phyloP scores from a whole-genome alignment of 805 yeast genomes.

The Clavispora santaluciae region DNA sequence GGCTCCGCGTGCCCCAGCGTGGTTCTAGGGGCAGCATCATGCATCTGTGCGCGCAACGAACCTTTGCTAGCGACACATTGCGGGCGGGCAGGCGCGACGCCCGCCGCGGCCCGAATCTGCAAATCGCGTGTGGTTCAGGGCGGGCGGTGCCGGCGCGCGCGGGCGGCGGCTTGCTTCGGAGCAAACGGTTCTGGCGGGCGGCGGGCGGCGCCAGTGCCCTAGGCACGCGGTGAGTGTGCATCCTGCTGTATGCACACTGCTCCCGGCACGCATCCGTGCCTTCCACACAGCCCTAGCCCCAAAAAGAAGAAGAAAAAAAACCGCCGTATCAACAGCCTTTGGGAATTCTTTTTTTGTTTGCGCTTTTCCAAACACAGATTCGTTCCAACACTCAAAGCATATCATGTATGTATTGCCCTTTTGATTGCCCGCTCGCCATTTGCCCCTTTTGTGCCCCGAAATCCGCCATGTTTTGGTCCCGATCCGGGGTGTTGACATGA shows the following conservation, averaged over 20 bases:
- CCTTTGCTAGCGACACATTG: no score
- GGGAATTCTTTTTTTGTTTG: not conserved
- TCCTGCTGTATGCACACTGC: not conserved
- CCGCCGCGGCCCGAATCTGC: no score
- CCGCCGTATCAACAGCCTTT: not conserved
- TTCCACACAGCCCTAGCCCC: constrained; percentile 5
- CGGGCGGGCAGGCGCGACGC: no score
- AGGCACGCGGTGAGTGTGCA: not conserved
- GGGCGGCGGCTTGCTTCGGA: no score
- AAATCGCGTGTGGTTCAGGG: no score
- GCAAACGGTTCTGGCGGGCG: no score
- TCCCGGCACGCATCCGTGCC: constrained; percentile 5
- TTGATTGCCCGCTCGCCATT: not conserved
- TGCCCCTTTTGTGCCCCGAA: not conserved
- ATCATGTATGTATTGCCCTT: not conserved
- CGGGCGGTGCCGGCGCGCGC: no score
- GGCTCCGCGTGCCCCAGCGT: no score
- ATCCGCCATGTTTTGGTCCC: not conserved
- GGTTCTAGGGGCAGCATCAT: no score
- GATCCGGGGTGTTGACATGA: not conserved
- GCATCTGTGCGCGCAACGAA: no score
- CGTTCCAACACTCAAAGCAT: not conserved
- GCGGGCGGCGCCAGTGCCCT: no score
- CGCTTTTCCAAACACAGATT: not conserved
- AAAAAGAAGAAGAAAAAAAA: constrained; percentile 4